phyloP scores from a whole-genome alignment of 2,329 filamentous ascomycete genomes.

The Scedosporium aurantiacum region DNA sequence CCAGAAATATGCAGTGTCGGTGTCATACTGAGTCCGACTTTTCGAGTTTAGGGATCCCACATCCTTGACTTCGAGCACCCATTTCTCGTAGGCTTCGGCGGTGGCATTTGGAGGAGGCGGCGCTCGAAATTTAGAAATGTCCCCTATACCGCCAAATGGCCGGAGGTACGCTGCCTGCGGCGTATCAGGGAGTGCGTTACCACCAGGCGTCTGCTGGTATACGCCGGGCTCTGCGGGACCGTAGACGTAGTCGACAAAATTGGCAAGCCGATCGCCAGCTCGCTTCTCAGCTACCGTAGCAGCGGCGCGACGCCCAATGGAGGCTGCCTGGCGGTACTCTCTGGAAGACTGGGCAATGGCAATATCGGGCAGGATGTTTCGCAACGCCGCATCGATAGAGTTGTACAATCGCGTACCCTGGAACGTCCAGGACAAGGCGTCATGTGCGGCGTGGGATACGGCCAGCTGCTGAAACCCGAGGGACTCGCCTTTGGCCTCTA shows the following conservation, averaged over 20 bases:
- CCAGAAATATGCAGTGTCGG: constrained; percentile 11
- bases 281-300: constrained; percentile 5
- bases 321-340: constrained; percentile 1
- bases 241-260: constrained; percentile 8
- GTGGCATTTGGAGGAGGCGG: constrained; percentile 8
- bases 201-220: constrained; percentile 5
- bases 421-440: constrained; percentile 9
- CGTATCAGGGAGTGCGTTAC: constrained; percentile 6
- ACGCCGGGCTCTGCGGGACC: constrained; percentile 2
- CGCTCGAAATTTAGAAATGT: constrained; percentile 7
- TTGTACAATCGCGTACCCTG: constrained; percentile 6
- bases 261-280: constrained; percentile 1
- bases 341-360: constrained; percentile 7
- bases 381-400: constrained; percentile 7
- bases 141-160: constrained; percentile 8
- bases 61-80: constrained; percentile 5
- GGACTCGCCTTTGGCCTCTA: constrained; percentile 6
- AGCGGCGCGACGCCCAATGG: constrained; percentile 8
- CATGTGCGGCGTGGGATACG: constrained; percentile 10
- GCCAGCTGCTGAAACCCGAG: constrained; percentile 9
- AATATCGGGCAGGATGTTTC: constrained; percentile 7
- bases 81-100: constrained; percentile 7
- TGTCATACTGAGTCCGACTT: constrained; percentile 6
- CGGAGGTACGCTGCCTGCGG: constrained; percentile 7
- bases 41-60: constrained; percentile 6